Base-by-base conservation (phyloP, 345 rosid genomes). In the Turnera subulata region DNA sequence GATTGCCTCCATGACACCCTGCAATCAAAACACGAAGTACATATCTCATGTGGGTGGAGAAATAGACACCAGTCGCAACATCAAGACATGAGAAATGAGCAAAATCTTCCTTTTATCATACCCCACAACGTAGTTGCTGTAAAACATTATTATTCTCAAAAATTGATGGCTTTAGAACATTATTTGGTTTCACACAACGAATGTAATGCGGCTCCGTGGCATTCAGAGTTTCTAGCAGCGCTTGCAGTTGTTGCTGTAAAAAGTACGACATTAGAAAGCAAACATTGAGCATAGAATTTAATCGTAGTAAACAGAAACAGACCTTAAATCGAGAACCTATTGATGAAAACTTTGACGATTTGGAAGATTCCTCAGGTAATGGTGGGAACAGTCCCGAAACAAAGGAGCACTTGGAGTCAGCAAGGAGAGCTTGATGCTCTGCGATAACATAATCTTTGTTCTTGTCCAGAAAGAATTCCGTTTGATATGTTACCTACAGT, bases 1-100 rank as follows among this genome's bases (percentile, higher is more conserved):
- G 53, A 93, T 93, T 68, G 99, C 99, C 74, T 93, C 97, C 99
- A 93, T 85, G 53, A 93, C 99, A 56, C 99, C 97, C 99, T 93
- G 67, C 44, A 53, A 39, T 32, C 45, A 53, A 60, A 7, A 37
- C 15, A 55, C 26, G 20, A 50, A 38, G 43, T 32, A 56, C 26
- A 49, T 50, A 21, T 44, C 21, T n/a, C 47, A 61, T 19, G 49
- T 26, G 42, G 53, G 53, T 19, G 23, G 50, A 50, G 56, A 44
- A 35, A 50, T 55, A 17, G 17, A 37, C 32, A 55, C 25, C 19
- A 13, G 22, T 40, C 17, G 15, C 19, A 51, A 61, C 4, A 20
- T 26, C 22, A 62, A 53, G 21, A 44, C 13, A 42, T 8, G 13
- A 19, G 24, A 56, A 56, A 50, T 14, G 44, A 16, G 11, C 14